These are phyloP conservation scores for Chlamydomonas incerta DNA, from an alignment of 139 green algal species.

Conservation along the genomic window DNA sequence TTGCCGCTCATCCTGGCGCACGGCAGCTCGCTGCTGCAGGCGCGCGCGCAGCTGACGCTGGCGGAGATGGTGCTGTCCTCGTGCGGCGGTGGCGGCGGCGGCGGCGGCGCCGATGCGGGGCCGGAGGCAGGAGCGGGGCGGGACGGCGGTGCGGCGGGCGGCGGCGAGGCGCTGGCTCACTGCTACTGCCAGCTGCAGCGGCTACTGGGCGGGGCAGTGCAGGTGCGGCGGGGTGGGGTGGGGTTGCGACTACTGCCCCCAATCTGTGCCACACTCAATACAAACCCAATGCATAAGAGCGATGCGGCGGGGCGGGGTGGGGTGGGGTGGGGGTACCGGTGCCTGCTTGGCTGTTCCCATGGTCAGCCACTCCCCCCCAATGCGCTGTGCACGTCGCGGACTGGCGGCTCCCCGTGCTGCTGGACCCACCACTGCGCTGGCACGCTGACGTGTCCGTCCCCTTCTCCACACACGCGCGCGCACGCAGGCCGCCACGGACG, in stretches of 20 bases:
- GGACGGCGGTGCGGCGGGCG: neutral
- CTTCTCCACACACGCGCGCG: neutral
- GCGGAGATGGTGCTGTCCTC: constrained; percentile 55
- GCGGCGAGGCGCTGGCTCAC: constrained; percentile 2
- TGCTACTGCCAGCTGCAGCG: constrained; percentile 8
- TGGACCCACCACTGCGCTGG: neutral
- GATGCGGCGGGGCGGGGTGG: too few species aligned
- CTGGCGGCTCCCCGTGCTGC: too few species aligned
- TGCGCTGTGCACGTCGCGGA: too few species aligned
- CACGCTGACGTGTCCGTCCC: neutral
- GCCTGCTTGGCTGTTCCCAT: too few species aligned
- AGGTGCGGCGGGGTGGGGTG: neutral
- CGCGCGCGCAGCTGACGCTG: constrained; percentile 52
- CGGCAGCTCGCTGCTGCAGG: constrained; percentile 45
- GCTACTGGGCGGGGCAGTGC: neutral
- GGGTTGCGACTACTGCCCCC: too few species aligned
- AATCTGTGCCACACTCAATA: too few species aligned
- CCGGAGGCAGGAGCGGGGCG: too few species aligned
- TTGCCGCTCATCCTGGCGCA: constrained; percentile 65
- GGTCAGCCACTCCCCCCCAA: too few species aligned
- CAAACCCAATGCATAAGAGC: too few species aligned
- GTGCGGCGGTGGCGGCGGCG: too few species aligned
- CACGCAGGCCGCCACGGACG: neutral
- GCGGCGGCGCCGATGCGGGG: too few species aligned
- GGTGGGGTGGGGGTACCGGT: neutral